Evolutionary conservation across 768 basidiomycete genomes (phyloP).

Genomic region (Chiua virens): DNA sequence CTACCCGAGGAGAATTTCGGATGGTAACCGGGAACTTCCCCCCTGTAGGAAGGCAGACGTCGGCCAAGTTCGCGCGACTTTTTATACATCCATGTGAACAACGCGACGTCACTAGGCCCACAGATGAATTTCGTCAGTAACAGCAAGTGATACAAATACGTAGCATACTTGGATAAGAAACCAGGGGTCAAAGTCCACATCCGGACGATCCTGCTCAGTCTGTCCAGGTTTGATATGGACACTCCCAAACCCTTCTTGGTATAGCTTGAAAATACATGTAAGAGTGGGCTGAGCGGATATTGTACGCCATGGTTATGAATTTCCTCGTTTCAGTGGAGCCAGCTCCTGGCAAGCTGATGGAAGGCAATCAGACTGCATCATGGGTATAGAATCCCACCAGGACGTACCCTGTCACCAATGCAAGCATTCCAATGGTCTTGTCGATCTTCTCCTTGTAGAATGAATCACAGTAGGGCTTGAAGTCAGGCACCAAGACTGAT

Average conservation of each 20-base stretch:
- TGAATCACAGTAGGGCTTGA: slow-evolving; percentile 19
- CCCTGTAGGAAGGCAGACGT: slow-evolving; percentile 42
- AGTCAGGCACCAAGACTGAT: slow-evolving; percentile 19
- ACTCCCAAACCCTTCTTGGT: slow-evolving; percentile 46
- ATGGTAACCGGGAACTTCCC: slow-evolving; percentile 14
- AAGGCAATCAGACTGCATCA: not conserved
- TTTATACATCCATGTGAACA: slow-evolving; percentile 56
- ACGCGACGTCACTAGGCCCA: slow-evolving; percentile 39
- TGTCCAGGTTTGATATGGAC: slow-evolving; percentile 46
- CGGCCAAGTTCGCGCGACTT: slow-evolving; percentile 52
- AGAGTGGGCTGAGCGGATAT: slow-evolving; percentile 6
- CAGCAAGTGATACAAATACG: not conserved
- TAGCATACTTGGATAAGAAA: slow-evolving; percentile 44
- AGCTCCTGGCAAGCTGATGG: too few relatives aligned
- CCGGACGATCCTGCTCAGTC: slow-evolving; percentile 39
- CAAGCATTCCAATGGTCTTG: slow-evolving; percentile 35
- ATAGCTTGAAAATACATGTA: slow-evolving; percentile 23
- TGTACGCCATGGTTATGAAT: slow-evolving; percentile 31
- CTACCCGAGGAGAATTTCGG: slow-evolving; percentile 33
- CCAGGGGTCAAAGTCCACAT: slow-evolving; percentile 48
- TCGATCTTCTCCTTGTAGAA: slow-evolving; percentile 17
- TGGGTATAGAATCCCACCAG: not conserved
- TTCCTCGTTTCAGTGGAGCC: slow-evolving; percentile 5
- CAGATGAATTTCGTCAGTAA: too few relatives aligned
- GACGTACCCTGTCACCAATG: slow-evolving; percentile 39